Evolutionary conservation across 768 basidiomycete genomes (phyloP).

Genomic region (Pisolithus albus): DNA sequence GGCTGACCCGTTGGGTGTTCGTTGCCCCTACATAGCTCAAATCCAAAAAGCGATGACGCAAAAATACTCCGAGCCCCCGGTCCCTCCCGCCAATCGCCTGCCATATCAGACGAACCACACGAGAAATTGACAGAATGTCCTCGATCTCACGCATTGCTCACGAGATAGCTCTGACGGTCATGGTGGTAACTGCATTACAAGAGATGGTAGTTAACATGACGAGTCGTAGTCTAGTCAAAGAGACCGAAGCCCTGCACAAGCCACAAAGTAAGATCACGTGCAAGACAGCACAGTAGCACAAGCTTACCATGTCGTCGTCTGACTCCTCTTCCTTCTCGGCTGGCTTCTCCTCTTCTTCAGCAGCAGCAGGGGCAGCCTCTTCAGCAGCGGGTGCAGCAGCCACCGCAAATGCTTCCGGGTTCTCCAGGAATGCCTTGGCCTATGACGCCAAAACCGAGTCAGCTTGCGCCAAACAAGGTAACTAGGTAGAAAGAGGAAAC

Average conservation of each 20-base stretch:
- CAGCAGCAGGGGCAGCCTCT: constrained; percentile 48
- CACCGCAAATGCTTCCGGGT: constrained; percentile 95
- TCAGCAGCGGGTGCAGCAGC: constrained; percentile 60
- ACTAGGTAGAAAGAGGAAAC: background rate
- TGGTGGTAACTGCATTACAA: constrained; percentile 19
- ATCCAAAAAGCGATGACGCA: background rate
- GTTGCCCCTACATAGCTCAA: background rate
- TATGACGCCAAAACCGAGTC: constrained; percentile 27
- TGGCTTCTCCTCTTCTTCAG: constrained; percentile 61
- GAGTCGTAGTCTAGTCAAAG: constrained; percentile 59
- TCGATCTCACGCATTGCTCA: background rate
- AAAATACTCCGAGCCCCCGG: background rate
- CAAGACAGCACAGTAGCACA: background rate
- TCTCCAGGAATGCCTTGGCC: constrained; percentile 95
- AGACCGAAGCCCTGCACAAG: constrained; percentile 78
- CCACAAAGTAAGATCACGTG: background rate
- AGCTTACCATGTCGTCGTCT: constrained; percentile 80
- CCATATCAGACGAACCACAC: background rate
- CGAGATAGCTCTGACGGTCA: background rate
- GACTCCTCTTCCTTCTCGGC: constrained; percentile 82
- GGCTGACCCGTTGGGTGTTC: background rate
- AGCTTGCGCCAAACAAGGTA: constrained; percentile 13
- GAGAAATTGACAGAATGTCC: background rate
- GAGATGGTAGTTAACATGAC: constrained; percentile 11
- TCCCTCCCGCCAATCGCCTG: background rate